A percentile compares a stretch with the other conserved stretches of the same genome.
Conservation (phyloP, 306 rosid species). For the Fragaria nilgerrensis region DNA sequence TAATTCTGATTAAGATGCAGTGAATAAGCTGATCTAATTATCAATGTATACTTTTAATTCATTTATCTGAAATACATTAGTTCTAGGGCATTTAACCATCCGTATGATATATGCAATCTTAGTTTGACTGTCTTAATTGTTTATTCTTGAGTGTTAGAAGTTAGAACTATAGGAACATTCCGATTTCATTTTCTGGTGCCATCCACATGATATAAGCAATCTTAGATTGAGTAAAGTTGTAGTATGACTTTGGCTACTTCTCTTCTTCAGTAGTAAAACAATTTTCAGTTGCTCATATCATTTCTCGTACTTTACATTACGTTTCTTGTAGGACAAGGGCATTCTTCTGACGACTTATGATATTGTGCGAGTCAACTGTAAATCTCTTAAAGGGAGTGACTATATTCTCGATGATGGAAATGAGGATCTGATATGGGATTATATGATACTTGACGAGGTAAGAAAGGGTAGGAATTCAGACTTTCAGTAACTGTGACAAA, state of each 20-base stretch:
- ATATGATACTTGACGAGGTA: slow-evolving; percentile 98
- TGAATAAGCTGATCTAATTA: background rate
- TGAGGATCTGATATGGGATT: slow-evolving; percentile 81
- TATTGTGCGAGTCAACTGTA: slow-evolving; percentile 81
- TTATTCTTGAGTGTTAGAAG: background rate
- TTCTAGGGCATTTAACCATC: background rate
- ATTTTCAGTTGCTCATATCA: slow-evolving; percentile 13
- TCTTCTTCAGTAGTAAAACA: background rate
- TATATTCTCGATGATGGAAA: slow-evolving; percentile 48
- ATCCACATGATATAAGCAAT: background rate
- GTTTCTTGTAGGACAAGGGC: slow-evolving; percentile 67
- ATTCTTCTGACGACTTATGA: slow-evolving; percentile 94
- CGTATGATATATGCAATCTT: background rate
- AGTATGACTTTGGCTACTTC: no score
- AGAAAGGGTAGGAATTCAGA: background rate
- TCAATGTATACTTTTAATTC: background rate
- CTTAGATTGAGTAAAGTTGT: slow-evolving; percentile 2
- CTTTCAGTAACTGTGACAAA: background rate
- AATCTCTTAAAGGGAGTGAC: slow-evolving; percentile 54
- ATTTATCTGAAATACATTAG: background rate
- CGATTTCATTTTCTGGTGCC: background rate
- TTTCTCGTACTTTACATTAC: slow-evolving; percentile 13
- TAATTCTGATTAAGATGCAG: background rate
- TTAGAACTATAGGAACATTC: background rate
- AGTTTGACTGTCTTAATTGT: background rate